phyloP scores from a whole-genome alignment of 2,329 filamentous ascomycete genomes.

The Calycina marina region DNA sequence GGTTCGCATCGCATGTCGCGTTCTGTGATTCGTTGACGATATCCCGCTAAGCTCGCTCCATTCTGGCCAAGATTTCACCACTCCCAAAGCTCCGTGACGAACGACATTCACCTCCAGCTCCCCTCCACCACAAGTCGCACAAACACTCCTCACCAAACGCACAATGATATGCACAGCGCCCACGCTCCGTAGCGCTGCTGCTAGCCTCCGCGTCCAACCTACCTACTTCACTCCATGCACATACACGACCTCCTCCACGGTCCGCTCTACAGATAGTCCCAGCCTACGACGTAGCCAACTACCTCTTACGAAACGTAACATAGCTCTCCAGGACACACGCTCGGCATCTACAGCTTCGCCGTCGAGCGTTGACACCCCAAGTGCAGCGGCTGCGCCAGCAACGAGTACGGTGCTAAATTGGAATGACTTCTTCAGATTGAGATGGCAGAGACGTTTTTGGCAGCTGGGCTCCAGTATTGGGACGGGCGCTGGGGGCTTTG shows the following conservation, averaged over 20 bases:
- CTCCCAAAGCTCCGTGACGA: too few relatives aligned
- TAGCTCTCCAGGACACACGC: conserved; percentile 15
- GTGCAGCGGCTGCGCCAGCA: conserved; percentile 3
- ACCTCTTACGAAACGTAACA: conserved; percentile 16
- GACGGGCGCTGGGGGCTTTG: conserved; percentile 46
- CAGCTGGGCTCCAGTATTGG: conserved; percentile 64
- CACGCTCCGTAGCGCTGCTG: conserved; percentile 18
- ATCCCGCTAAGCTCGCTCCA: too few relatives aligned
- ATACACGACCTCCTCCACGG: conserved; percentile 12
- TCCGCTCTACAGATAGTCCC: conserved; percentile 10
- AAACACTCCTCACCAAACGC: too few relatives aligned
- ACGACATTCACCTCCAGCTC: too few relatives aligned
- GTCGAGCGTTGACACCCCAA: conserved; percentile 3
- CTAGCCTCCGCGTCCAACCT: conserved; percentile 20
- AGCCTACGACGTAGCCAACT: conserved; percentile 11
- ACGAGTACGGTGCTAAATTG: conserved; percentile 42
- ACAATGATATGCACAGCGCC: conserved; percentile 20
- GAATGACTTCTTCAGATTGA: conserved; percentile 86
- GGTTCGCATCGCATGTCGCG: too few relatives aligned
- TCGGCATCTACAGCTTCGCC: conserved; percentile 9
- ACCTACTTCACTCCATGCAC: conserved; percentile 15
- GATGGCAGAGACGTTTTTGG: conserved; percentile 70
- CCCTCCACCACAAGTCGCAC: conserved; percentile 4
- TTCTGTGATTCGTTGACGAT: too few relatives aligned
- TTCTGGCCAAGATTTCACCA: too few relatives aligned